These are phyloP conservation scores for Pueraria montana DNA, from an alignment of 306 rosid genomes.

Conservation along the genomic window DNA sequence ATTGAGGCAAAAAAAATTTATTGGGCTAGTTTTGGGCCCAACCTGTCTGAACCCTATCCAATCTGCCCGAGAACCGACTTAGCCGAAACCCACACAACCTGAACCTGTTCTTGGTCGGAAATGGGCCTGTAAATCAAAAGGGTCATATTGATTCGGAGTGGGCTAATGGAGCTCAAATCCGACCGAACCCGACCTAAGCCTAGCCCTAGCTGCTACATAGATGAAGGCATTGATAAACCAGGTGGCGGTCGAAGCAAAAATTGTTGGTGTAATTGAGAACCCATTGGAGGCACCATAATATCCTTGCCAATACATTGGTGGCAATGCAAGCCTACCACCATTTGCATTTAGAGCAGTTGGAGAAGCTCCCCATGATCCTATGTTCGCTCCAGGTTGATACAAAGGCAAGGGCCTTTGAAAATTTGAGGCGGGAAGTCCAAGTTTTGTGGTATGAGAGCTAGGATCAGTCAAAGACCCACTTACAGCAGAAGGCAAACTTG, in stretches of 20 bases:
- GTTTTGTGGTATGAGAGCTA: slow-evolving; percentile 66
- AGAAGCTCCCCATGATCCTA: slow-evolving; percentile 87
- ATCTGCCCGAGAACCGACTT: too few relatives aligned
- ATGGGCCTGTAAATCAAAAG: too few relatives aligned
- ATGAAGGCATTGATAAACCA: slow-evolving; percentile 79
- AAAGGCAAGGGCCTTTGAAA: slow-evolving; percentile 78
- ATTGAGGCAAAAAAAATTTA: too few relatives aligned
- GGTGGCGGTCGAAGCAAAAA: slow-evolving; percentile 86
- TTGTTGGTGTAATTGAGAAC: slow-evolving; percentile 84
- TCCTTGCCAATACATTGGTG: slow-evolving; percentile 99
- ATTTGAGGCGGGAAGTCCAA: slow-evolving; percentile 78
- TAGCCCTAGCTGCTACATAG: slow-evolving; percentile 82
- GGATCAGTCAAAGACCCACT: slow-evolving; percentile 74
- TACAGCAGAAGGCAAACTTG: slow-evolving; percentile 70
- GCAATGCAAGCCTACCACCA: slow-evolving; percentile 83
- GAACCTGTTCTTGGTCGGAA: too few relatives aligned
- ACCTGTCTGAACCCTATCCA: too few relatives aligned
- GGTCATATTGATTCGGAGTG: too few relatives aligned
- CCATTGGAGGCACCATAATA: slow-evolving; percentile 88
- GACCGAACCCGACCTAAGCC: too few relatives aligned
- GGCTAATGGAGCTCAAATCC: too few relatives aligned
- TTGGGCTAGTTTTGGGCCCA: too few relatives aligned
- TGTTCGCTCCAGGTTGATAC: slow-evolving; percentile 87
- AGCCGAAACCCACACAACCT: too few relatives aligned
- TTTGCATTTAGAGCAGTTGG: slow-evolving; percentile 77